A percentile compares a stretch with the other conserved stretches of the same genome.
These are phyloP conservation scores for Trichoderma sp. DNA, from an alignment of 2,329 filamentous ascomycete species.

Conservation along the genomic window DNA sequence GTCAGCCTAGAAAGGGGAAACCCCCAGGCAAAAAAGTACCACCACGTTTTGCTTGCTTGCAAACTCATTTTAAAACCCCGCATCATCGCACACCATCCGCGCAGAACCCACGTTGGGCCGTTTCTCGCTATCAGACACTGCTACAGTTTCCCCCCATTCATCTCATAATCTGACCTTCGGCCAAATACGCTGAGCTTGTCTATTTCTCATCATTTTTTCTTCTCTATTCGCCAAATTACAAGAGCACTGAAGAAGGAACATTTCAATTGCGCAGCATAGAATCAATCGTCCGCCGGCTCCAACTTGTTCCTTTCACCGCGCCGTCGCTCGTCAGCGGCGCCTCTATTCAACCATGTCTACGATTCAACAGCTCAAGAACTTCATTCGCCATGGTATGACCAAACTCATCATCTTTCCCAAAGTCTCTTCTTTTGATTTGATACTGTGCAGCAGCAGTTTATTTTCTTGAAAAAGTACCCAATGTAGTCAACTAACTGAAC, in stretches of 20 bases:
- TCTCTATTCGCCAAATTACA: background rate
- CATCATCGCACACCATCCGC: constrained; percentile 11
- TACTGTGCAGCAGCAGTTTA: background rate
- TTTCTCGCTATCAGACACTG: background rate
- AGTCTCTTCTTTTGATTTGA: background rate
- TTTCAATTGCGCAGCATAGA: background rate
- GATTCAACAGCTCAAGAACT: constrained; percentile 97
- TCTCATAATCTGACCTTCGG: background rate
- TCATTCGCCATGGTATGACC: constrained; percentile 80
- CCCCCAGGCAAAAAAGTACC: background rate
- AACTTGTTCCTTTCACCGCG: background rate
- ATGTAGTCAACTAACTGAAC: constrained; percentile 18
- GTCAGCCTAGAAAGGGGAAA: background rate
- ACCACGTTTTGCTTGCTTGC: background rate
- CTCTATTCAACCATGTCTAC: constrained; percentile 52
- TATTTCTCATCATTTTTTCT: background rate
- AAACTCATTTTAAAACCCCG: constrained; percentile 18
- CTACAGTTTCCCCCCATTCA: background rate
- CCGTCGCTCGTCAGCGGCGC: constrained; percentile 24
- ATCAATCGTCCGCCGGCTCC: background rate
- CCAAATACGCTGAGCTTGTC: background rate
- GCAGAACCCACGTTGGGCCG: background rate
- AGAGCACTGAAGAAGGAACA: background rate
- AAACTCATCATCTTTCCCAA: background rate
- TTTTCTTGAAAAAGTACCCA: background rate